A percentile compares a stretch with the other conserved stretches of the same genome.
phyloP scores from a whole-genome alignment of 805 yeast species.

The Wickerhamiella brachini region DNA sequence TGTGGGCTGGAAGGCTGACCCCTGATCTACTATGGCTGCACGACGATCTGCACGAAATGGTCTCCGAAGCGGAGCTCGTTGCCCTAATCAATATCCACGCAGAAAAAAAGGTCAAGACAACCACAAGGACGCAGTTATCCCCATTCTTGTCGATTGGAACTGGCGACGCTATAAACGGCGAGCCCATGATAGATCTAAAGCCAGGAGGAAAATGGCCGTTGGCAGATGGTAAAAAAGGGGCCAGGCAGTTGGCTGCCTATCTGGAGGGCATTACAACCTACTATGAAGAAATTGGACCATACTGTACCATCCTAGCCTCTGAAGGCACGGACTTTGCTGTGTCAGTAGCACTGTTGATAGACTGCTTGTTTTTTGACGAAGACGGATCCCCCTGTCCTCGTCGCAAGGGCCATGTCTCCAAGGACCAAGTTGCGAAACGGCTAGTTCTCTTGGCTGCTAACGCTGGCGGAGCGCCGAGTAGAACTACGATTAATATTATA shows the following conservation, averaged over 20 bases:
- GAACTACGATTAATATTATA: constrained; percentile 49
- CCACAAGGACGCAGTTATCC: background rate
- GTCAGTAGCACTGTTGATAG: constrained; percentile 40
- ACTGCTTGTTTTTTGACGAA: constrained; percentile 33
- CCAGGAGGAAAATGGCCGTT: constrained; percentile 13
- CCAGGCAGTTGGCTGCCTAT: constrained; percentile 40
- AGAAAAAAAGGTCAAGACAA: background rate
- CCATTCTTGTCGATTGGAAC: background rate
- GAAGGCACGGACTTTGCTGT: constrained; percentile 57
- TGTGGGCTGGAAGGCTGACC: constrained; percentile 52
- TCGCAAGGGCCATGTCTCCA: constrained; percentile 25
- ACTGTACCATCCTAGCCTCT: constrained; percentile 35
- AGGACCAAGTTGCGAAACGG: constrained; percentile 42
- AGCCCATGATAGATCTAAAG: constrained; percentile 11
- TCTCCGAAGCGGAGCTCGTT: constrained; percentile 23
- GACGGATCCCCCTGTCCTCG: constrained; percentile 27
- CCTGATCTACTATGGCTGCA: constrained; percentile 47
- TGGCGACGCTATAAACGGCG: background rate
- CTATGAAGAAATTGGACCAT: constrained; percentile 11
- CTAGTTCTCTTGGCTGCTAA: constrained; percentile 35
- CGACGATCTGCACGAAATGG: constrained; percentile 21
- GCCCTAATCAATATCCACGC: constrained; percentile 6
- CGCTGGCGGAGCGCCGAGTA: constrained; percentile 54
- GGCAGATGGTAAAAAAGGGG: constrained; percentile 42
- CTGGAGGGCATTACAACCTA: constrained; percentile 32